Base-by-base conservation (phyloP, 805 yeast genomes). In the Lachancea lanzarotensis region DNA sequence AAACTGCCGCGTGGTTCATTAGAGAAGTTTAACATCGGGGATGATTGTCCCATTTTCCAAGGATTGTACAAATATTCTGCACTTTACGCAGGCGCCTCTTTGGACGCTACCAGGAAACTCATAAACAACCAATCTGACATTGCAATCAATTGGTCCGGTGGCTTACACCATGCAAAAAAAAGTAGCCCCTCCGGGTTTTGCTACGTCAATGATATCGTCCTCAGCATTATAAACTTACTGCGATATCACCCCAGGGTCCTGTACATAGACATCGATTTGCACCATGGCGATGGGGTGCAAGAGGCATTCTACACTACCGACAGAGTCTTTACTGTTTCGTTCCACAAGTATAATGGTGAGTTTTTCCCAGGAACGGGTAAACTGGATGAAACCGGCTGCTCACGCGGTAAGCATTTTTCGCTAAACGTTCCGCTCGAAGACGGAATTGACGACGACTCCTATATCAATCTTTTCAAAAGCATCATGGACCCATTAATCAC, bases 341-440 rank as follows among this genome's bases (percentile, higher is more conserved):
- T 88, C 70, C 96, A 88, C 68, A 89, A 89, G 62, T 89, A 86
- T 64, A 73, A 76, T 52, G 98, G 98, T 17, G 93, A 88, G 64
- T 91, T 88, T 62, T 91, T 91, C 74, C 98, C 98, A 2, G 97
- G 96, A 12, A 91, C 98, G 0, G 98, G 98, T 20, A 85, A 86
- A 54, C 75, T 89, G 41, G 86, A 90, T 56, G 98, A 91, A 59
- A 73, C 71, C 18, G 98, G 98, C 32, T 73, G 90, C 15, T 95
- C 95, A 9, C 81, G 78, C 55, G 98, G 98, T 25, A 84, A 84
- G 52, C 76, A 91, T 65, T 88, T 83, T 62, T 81, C 96, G 0
- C 77, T 91, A 29, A 91, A 91, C 64, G 93, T 91, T 43, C 98
- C 98, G 2, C 69, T 91, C 47, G 78, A 93, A 47, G 97, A 91